Evolutionary conservation across 495 filamentous ascomycete species (phyloP).

Genomic region (Lophium mytilinum): DNA sequence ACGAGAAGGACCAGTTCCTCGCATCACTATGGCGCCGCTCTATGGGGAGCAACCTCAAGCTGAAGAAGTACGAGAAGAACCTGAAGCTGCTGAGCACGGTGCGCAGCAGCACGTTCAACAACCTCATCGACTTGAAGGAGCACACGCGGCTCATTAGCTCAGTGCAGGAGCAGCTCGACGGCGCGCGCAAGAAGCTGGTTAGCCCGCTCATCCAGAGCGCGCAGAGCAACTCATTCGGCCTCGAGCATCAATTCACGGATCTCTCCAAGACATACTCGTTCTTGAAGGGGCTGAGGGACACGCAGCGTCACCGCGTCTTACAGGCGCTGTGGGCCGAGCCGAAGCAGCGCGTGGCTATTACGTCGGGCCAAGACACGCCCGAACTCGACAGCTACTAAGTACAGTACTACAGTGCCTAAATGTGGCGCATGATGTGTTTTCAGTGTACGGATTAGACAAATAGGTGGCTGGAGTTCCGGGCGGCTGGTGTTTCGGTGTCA

Average conservation of each 20-base stretch:
- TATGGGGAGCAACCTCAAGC: slow-evolving; percentile 59
- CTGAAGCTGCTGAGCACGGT: slow-evolving; percentile 62
- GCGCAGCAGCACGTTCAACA: slow-evolving; percentile 70
- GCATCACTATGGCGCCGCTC: slow-evolving; percentile 78
- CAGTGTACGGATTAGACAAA: neutral
- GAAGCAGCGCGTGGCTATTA: slow-evolving; percentile 17
- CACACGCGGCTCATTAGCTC: slow-evolving; percentile 72
- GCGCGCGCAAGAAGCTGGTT: slow-evolving; percentile 64
- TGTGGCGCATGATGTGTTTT: too few species aligned
- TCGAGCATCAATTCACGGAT: slow-evolving; percentile 78
- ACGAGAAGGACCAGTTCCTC: slow-evolving; percentile 69
- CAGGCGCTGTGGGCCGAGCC: slow-evolving; percentile 40
- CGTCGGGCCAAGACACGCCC: neutral
- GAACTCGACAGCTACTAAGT: too few species aligned
- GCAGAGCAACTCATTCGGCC: slow-evolving; percentile 54
- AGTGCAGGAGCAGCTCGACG: slow-evolving; percentile 75
- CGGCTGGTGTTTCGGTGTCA: neutral
- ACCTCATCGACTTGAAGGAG: slow-evolving; percentile 74
- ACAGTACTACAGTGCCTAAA: too few species aligned
- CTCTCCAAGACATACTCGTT: slow-evolving; percentile 71
- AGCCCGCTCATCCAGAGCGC: slow-evolving; percentile 69
- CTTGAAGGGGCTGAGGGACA: slow-evolving; percentile 60
- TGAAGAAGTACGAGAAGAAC: slow-evolving; percentile 87
- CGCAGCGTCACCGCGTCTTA: slow-evolving; percentile 76
- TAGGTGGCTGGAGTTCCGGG: neutral